Percentiles rank a stretch among this genome's conserved stretches.
phyloP scores from a whole-genome alignment of 352 stramenopile genomes.

The Nothophytophthora sp. region DNA sequence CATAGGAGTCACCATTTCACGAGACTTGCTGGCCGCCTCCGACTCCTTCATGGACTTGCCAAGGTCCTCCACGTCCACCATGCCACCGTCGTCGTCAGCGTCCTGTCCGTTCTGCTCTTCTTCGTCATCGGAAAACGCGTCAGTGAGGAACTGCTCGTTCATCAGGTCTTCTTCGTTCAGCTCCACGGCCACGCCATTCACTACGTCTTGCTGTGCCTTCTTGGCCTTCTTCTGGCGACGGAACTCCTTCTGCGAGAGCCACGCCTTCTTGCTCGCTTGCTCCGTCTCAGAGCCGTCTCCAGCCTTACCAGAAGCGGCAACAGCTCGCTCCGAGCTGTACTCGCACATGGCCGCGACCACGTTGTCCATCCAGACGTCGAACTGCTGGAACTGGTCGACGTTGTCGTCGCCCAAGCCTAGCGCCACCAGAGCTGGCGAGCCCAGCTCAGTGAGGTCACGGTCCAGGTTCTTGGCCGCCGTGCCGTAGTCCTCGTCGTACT shows the following conservation, averaged over 20 bases:
- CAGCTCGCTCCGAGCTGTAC: constrained; percentile 48
- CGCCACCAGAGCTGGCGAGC: constrained; percentile 58
- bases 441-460: constrained; percentile 54
- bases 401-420: constrained; percentile 83
- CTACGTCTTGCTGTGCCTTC: constrained; percentile 50
- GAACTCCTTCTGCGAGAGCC: constrained; percentile 85
- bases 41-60: constrained; percentile 88
- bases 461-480: constrained; percentile 81
- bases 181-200: constrained; percentile 58
- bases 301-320: constrained; percentile 15
- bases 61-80: constrained; percentile 89
- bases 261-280: constrained; percentile 35
- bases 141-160: constrained; percentile 81
- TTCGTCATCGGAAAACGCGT: constrained; percentile 71
- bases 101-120: constrained; percentile 40
- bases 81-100: constrained; percentile 39
- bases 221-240: constrained; percentile 82
- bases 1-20: constrained; percentile 96
- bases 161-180: constrained; percentile 85
- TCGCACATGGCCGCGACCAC: constrained; percentile 80
- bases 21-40: constrained; percentile 59
- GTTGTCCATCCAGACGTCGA: constrained; percentile 83
- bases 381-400: constrained; percentile 81
- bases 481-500: constrained; percentile 89
- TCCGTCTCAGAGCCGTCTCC: constrained; percentile 9